Evolutionary conservation across 208 protist genomes (phyloP), one percentile per base, ranked within the genome.

Genomic region (Wallacemonas sp.): DNA sequence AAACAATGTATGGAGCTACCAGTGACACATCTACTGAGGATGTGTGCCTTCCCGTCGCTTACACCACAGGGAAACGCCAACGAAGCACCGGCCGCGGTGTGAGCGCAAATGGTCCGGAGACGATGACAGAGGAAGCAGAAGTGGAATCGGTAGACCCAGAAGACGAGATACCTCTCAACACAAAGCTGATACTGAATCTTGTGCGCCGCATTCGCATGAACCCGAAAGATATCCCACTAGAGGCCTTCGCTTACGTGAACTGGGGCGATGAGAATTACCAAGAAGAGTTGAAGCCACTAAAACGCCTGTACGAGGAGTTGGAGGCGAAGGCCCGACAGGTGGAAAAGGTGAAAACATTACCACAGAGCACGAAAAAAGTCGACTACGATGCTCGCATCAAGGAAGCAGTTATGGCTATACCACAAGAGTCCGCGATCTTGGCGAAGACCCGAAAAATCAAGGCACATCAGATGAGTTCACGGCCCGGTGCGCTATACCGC

Each of bases 201-300:
- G 78, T 84, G 2, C 66, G 70, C 13, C 48, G 68, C 24, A 22
- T 84, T 9, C 66, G 66, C 2, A 63, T 46, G 58, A 63, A 63
- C 0, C 34, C 62, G 8, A 54, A 57, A 22, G 63, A 79, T 13
- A 71, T 84, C 12, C 57, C 65, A 3, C 59, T 84, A 1, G 52
- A 66, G 58, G 73, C 71, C 0, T 80, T 84, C 30, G 58, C 79
- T 19, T 45, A 59, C 36, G 63, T 91, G n/a, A 71, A 85, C 48
- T 88, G 75, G 76, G 69, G 69, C 46, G 70, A 84, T 62, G 70
- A 68, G 13, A 76, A 74, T 41, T 84, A 84, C 53, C 65, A 85
- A 19, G 44, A 69, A 13, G 71, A 76, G 21, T 63, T 86, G 1
- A 48, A 37, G n/a, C 55, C 71, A 22, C 32, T 88, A 21, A 66